These are phyloP conservation scores for Lactifluus rugatus DNA, from an alignment of 768 basidiomycete species.

Conservation along the genomic window DNA sequence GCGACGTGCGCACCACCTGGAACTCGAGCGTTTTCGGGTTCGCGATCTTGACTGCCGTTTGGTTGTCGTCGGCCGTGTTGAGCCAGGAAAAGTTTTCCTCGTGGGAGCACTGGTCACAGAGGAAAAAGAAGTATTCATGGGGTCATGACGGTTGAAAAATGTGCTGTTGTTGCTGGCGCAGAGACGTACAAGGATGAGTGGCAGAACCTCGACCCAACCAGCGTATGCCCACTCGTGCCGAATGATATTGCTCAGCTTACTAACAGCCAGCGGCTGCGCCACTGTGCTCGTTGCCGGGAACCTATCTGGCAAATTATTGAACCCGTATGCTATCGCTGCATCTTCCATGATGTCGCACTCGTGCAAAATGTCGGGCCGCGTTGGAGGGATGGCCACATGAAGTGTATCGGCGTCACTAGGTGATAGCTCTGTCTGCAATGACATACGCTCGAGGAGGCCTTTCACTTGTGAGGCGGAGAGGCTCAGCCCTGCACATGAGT, in stretches of 20 bases:
- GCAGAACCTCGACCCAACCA: slow-evolving; percentile 93
- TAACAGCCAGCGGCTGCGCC: slow-evolving; percentile 83
- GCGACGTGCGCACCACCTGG: slow-evolving; percentile 93
- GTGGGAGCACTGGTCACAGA: slow-evolving; percentile 76
- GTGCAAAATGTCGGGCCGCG: slow-evolving; percentile 96
- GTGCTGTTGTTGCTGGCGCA: background rate
- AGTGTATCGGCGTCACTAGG: slow-evolving; percentile 54
- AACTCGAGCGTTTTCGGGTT: slow-evolving; percentile 98
- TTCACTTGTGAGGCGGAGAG: slow-evolving; percentile 59
- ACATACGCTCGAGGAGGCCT: slow-evolving; percentile 75
- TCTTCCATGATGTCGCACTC: slow-evolving; percentile 99
- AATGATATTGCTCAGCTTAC: slow-evolving; percentile 81
- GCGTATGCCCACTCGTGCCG: slow-evolving; percentile 88
- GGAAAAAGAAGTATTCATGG: background rate
- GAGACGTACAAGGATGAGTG: slow-evolving; percentile 75
- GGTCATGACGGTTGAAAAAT: background rate
- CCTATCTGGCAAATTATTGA: slow-evolving; percentile 87
- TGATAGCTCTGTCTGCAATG: slow-evolving; percentile 49
- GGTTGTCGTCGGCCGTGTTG: slow-evolving; percentile 76
- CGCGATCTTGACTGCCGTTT: slow-evolving; percentile 78
- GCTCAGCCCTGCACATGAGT: slow-evolving; percentile 85
- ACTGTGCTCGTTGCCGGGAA: slow-evolving; percentile 95
- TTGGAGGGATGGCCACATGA: slow-evolving; percentile 73
- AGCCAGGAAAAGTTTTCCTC: slow-evolving; percentile 97
- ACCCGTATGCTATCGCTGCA: slow-evolving; percentile 94